Base-by-base conservation (phyloP, 371 early-diverging fungal species). In the Dinochytrium kinnereticum region DNA sequence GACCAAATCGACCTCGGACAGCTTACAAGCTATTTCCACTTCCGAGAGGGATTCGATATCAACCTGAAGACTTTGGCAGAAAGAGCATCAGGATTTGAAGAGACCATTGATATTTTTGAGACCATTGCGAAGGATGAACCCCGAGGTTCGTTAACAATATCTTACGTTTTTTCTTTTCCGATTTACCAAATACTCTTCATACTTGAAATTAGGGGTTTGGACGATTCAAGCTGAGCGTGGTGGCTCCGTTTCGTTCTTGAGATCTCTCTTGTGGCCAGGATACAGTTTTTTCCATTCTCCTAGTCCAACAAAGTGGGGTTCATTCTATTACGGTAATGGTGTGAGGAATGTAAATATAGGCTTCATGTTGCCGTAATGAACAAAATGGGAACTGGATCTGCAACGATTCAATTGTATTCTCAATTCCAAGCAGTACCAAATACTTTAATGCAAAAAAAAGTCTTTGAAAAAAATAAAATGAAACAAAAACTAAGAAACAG, bases 261-360 rank as follows among this genome's bases (percentile, higher is more conserved):
- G 84, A 26, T 83, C 79, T 33, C 78, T 84, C 19, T 61, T 78
- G 59, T 87, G 87, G 87, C 87, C 87, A 15, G 87, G 87, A 0
- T 86, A 86, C 72, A 69, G 71, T 28, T 80, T 84, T 51, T 82
- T 80, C 71, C 86, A 86, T 73, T 70, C 80, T 0, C 73, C 83
- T 5, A 51, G 61, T 1, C 79, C 84, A 1, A 40, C 71, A 36
- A 76, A 76, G 51, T 84, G 74, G 73, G 80, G 78, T 2, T 55
- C 76, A 0, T 68, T 86, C 59, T 86, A 86, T 64, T 78, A 75
- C 66, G 87, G 87, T 0, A 77, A 67, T n/a, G 87, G 85, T 0
- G 66, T 78, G 50, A 80, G 76, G 67, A 86, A 86, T 70, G 69
- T 59, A 17, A 84, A 84, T 64, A 76, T 84, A 69, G 87, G 87